phyloP scores from a whole-genome alignment of 2,329 filamentous ascomycete genomes.

The Macroventuria anomochaeta region DNA sequence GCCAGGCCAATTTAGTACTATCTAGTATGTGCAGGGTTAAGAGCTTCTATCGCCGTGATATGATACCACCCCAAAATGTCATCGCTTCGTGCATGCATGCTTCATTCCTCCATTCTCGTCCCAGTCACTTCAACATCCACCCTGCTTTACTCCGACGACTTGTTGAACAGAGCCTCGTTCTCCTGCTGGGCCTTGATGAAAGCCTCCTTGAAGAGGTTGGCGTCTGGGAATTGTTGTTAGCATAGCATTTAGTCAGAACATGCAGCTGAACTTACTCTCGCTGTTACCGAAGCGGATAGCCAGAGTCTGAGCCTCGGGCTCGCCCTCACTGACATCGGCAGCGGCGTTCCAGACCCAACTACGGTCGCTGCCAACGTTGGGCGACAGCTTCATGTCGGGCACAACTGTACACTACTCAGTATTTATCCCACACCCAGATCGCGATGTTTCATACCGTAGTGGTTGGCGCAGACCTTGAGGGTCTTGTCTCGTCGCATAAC shows the following conservation, averaged over 20 bases:
- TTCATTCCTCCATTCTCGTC: conserved; percentile 14
- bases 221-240: conserved; percentile 65
- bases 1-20: conserved; percentile 42
- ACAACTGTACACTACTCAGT: conserved; percentile 68
- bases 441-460: conserved; percentile 77
- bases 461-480: conserved; percentile 99
- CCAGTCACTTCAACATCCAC: conserved; percentile 3
- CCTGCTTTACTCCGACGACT: conserved; percentile 53
- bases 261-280: conserved; percentile 70
- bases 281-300: conserved; percentile 98
- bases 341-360: conserved; percentile 99
- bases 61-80: conserved; percentile 37
- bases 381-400: conserved; percentile 97
- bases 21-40: conserved; percentile 47
- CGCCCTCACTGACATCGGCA: conserved; percentile 96
- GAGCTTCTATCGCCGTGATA: conserved; percentile 39
- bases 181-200: conserved; percentile 97
- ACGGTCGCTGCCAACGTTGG: conserved; percentile 96
- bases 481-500: conserved; percentile 99
- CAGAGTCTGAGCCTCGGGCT: conserved; percentile 93
- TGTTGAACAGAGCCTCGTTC: conserved; percentile 82
- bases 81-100: conserved; percentile 38
- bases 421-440: conserved; percentile 13
- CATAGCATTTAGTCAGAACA: background rate
- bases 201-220: conserved; percentile 95